Evolutionary conservation across 2,329 filamentous ascomycete genomes (phyloP).

Genomic region (Ceratocystis albifundus): DNA sequence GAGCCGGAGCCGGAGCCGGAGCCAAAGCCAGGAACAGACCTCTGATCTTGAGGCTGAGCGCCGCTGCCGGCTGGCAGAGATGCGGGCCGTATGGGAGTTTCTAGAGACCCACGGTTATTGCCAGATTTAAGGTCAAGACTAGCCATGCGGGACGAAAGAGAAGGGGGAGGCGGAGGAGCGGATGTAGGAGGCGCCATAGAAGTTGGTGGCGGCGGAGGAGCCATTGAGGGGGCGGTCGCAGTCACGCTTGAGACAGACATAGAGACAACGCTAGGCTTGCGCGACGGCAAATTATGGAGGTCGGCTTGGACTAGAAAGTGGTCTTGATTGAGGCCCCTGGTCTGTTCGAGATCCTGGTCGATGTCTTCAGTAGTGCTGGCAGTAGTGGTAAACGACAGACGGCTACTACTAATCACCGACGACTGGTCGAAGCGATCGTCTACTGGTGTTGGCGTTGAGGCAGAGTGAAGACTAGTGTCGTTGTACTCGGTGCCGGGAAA

Average conservation of each 20-base stretch:
- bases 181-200: background rate
- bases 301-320: constrained; percentile 17
- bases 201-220: background rate
- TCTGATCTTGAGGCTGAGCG: constrained; percentile 7
- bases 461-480: constrained; percentile 22
- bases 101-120: constrained; percentile 12
- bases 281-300: constrained; percentile 13
- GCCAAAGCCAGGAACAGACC: background rate
- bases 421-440: constrained; percentile 23
- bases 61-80: constrained; percentile 9
- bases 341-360: background rate
- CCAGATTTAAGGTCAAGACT: constrained; percentile 19
- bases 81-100: background rate
- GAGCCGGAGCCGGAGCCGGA: background rate
- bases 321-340: constrained; percentile 3
- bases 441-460: constrained; percentile 19
- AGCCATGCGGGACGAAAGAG: constrained; percentile 21
- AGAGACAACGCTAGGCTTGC: constrained; percentile 22
- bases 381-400: constrained; percentile 4
- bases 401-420: constrained; percentile 13
- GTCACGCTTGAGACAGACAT: background rate
- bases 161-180: constrained; percentile 13
- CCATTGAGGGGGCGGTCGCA: background rate
- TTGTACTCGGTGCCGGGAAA: constrained; percentile 20
- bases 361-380: background rate